phyloP scores from a whole-genome alignment of 1,284 basidiomycete genomes.

The Limonomyces culmigenus region DNA sequence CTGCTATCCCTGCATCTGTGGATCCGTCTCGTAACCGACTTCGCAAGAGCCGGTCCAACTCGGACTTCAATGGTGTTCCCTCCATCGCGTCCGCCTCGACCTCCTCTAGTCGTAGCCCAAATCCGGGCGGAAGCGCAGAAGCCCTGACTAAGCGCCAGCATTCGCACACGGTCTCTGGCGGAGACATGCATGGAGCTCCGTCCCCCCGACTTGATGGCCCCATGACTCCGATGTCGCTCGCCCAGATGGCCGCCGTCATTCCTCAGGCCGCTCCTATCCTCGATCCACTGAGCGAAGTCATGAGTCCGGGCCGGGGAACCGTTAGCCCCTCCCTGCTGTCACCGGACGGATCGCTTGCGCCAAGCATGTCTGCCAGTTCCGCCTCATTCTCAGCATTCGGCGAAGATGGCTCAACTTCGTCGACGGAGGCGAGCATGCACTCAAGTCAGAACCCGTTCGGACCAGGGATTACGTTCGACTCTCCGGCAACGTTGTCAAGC shows the following conservation, averaged over 20 bases:
- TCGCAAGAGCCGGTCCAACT: neutral
- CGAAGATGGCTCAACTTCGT: neutral
- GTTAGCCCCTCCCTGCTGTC: neutral
- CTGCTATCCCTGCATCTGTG: neutral
- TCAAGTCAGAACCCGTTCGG: slow-evolving; percentile 37
- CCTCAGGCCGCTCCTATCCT: neutral
- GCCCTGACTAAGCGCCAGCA: slow-evolving; percentile 26
- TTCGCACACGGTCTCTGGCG: slow-evolving; percentile 62
- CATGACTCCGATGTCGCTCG: neutral
- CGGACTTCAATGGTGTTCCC: neutral
- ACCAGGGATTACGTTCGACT: slow-evolving; percentile 37
- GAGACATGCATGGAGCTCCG: slow-evolving; percentile 32
- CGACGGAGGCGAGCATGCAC: neutral
- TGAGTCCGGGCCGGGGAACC: neutral
- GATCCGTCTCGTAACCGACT: neutral
- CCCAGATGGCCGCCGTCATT: neutral
- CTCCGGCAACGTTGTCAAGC: slow-evolving; percentile 22
- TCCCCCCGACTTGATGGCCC: slow-evolving; percentile 1
- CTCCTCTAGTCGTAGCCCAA: neutral
- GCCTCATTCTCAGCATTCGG: neutral
- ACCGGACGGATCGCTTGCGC: neutral
- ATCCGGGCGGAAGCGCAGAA: neutral
- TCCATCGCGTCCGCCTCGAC: neutral
- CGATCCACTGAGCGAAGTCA: neutral
- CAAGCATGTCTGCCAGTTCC: neutral